A percentile compares a stretch with the other conserved stretches of the same genome.
Conservation (phyloP, 345 rosid genomes). For the Brassica napus region DNA sequence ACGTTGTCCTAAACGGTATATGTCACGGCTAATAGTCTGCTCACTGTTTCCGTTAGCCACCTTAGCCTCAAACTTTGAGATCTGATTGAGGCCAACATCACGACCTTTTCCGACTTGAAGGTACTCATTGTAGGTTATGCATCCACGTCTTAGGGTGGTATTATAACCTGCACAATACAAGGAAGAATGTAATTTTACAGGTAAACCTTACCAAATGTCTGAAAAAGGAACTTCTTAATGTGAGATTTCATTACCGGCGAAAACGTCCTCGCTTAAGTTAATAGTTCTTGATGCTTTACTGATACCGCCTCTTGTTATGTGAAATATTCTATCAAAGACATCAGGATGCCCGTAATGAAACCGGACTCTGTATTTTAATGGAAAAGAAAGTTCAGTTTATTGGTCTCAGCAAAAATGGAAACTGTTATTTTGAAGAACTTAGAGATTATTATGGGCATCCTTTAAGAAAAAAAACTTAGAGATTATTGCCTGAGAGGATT, state of each 20-base stretch:
- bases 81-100: slow-evolving; percentile 94
- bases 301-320: slow-evolving; percentile 96
- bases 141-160: slow-evolving; percentile 77
- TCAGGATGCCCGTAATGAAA: slow-evolving; percentile 99
- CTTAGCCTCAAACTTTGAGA: slow-evolving; percentile 96
- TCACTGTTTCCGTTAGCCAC: slow-evolving; percentile 97
- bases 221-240: slow-evolving; percentile 4
- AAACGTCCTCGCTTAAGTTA: slow-evolving; percentile 92
- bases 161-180: slow-evolving; percentile 63
- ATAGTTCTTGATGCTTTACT: slow-evolving; percentile 96
- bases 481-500: slow-evolving; percentile 79
- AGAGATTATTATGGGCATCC: neutral
- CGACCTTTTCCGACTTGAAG: slow-evolving; percentile 99
- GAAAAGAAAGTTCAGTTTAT: neutral
- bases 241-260: slow-evolving; percentile 64
- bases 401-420: slow-evolving; percentile 24
- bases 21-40: slow-evolving; percentile 90
- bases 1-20: slow-evolving; percentile 76
- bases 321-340: slow-evolving; percentile 89
- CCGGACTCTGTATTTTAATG: slow-evolving; percentile 62
- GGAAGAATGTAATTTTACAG: slow-evolving; percentile 19
- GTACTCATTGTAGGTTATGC: slow-evolving; percentile 82
- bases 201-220: slow-evolving; percentile 21
- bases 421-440: neutral
- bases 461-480: neutral